These are phyloP conservation scores for Fusarium incarnatum DNA, from an alignment of 2,329 filamentous ascomycete species.

Conservation along the genomic window DNA sequence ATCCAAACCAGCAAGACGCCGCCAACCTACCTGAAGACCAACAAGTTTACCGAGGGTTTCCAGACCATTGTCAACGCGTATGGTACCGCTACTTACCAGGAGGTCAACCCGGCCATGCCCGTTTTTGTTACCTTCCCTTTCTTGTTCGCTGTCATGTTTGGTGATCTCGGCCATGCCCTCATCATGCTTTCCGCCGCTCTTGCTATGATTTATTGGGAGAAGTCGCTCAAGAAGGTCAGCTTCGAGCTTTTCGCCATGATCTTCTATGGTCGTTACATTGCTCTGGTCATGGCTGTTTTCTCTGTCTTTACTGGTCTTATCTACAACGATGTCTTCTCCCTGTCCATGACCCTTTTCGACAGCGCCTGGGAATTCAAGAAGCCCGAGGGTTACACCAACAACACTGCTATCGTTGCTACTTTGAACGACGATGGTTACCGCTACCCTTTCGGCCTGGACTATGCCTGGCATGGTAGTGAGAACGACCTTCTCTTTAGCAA, in stretches of 20 bases:
- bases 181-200: slow-evolving; percentile 87
- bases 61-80: slow-evolving; percentile 99
- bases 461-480: slow-evolving; percentile 95
- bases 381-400: slow-evolving; percentile 74
- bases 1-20: slow-evolving; percentile 97
- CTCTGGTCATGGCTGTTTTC: slow-evolving; percentile 97
- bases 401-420: slow-evolving; percentile 72
- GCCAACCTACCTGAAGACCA: slow-evolving; percentile 96
- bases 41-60: slow-evolving; percentile 98
- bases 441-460: slow-evolving; percentile 96
- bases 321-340: slow-evolving; percentile 98
- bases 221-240: slow-evolving; percentile 87
- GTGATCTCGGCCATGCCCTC: slow-evolving; percentile 92
- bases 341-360: slow-evolving; percentile 86
- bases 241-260: slow-evolving; percentile 99
- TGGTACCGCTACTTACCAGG: slow-evolving; percentile 95
- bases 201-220: slow-evolving; percentile 98
- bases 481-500: slow-evolving; percentile 97
- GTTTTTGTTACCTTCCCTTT: slow-evolving; percentile 99
- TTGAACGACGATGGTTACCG: slow-evolving; percentile 79
- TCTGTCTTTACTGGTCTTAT: slow-evolving; percentile 97
- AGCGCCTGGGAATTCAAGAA: slow-evolving; percentile 87
- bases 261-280: slow-evolving; percentile 98
- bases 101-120: slow-evolving; percentile 95
- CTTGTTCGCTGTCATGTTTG: slow-evolving; percentile 99